phyloP scores from a whole-genome alignment of 305 asterid genomes.

The Nicotiana rustica region DNA sequence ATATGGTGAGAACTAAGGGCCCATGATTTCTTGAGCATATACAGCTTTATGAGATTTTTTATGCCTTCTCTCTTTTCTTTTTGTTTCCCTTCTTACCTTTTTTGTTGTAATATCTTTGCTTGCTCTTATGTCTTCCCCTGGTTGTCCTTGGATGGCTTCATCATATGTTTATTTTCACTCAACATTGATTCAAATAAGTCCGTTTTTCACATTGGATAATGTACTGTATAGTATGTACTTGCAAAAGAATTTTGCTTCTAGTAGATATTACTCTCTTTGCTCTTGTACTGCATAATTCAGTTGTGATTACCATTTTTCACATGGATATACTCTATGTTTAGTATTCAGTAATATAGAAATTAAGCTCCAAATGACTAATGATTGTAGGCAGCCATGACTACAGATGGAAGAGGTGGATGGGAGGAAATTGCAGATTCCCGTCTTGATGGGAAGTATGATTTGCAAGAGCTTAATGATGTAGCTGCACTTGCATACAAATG shows the following conservation, averaged over 20 bases:
- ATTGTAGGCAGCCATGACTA: conserved; percentile 89
- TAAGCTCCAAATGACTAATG: conserved; percentile 19
- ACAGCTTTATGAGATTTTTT: conserved; percentile 4
- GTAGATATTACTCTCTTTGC: not conserved
- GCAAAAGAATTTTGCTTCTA: not conserved
- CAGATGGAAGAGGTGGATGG: conserved; percentile 91
- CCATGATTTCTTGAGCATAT: not conserved
- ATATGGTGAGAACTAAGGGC: not conserved
- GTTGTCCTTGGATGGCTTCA: not conserved
- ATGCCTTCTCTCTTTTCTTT: not conserved
- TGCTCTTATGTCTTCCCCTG: not conserved
- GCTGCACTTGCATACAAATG: conserved; percentile 86
- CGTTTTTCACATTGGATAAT: not conserved
- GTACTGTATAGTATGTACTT: not conserved
- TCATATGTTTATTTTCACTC: not conserved
- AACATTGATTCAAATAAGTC: not conserved
- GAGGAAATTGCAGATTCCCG: conserved; percentile 91
- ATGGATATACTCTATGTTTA: no score
- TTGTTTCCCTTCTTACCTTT: not conserved
- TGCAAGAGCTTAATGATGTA: conserved; percentile 72
- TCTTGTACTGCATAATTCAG: not conserved
- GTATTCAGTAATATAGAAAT: not conserved
- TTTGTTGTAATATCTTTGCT: not conserved
- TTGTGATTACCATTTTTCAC: not conserved
- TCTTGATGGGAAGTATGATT: conserved; percentile 71